Evolutionary conservation across 805 yeast species (phyloP).

Genomic region (Cyberlindnera sargentensis): DNA sequence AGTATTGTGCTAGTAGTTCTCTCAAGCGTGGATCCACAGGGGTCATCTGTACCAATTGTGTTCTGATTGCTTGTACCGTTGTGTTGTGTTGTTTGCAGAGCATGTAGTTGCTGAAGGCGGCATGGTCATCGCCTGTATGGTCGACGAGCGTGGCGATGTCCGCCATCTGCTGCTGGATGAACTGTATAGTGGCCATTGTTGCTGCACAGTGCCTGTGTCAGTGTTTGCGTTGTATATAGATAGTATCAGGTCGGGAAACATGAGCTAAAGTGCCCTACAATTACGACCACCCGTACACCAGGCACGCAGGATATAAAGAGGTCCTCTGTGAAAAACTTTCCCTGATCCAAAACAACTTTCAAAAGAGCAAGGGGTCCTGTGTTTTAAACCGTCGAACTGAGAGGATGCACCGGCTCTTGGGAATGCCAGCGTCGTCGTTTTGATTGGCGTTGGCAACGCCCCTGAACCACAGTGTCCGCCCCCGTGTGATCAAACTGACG

Average conservation of each 20-base stretch:
- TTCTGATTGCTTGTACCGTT: neutral
- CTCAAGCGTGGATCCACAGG: neutral
- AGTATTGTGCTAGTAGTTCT: neutral
- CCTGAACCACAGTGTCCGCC: neutral
- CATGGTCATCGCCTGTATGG: constrained; percentile 1
- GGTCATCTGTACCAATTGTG: neutral
- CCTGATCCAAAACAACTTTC: neutral
- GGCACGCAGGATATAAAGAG: no score
- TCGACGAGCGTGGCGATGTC: neutral
- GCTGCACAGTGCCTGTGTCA: no score
- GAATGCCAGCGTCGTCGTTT: neutral
- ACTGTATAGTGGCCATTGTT: neutral
- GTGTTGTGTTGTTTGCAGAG: constrained; percentile 9
- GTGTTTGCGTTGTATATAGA: no score
- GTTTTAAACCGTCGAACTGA: no score
- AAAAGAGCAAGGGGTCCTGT: neutral
- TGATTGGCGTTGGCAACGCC: neutral
- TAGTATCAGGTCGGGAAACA: no score
- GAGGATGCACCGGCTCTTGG: no score
- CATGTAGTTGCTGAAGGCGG: constrained; percentile 9
- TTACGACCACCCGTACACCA: no score
- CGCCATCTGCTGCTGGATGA: constrained; percentile 2
- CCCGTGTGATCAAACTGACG: neutral
- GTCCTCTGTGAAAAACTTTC: no score
- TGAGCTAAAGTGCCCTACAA: no score